Percentiles rank a stretch among this genome's conserved stretches.
These are phyloP conservation scores for Sporisorium sorghi DNA, from an alignment of 1,284 basidiomycete species.

Conservation along the genomic window DNA sequence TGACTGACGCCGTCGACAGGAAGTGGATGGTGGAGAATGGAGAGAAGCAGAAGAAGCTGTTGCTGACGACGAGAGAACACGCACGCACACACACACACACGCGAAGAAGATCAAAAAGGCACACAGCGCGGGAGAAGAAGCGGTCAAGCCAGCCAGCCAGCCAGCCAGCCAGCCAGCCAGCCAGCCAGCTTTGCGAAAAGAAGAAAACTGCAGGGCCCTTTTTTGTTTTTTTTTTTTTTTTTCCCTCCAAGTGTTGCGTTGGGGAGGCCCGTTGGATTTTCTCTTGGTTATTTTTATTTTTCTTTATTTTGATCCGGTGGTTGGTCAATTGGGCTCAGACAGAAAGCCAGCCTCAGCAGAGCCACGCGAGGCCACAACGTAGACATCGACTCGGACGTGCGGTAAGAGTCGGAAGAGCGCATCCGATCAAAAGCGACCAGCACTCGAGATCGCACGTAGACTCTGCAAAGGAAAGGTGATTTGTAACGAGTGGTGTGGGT, in stretches of 20 bases:
- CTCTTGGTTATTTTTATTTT: background rate
- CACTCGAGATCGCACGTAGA: too few relatives aligned
- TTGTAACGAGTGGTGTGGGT: too few relatives aligned
- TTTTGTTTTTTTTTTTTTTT: background rate
- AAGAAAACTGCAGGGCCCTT: constrained; percentile 7
- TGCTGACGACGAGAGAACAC: constrained; percentile 5
- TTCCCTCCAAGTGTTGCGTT: background rate
- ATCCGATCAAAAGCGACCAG: too few relatives aligned
- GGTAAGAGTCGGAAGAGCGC: constrained; percentile 17
- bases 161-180: background rate
- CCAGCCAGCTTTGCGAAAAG: background rate
- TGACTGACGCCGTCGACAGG: constrained; percentile 17
- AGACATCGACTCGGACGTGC: constrained; percentile 2
- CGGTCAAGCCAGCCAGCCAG: constrained; percentile 5
- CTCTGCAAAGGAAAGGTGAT: too few relatives aligned
- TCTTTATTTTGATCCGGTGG: background rate
- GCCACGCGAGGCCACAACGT: background rate
- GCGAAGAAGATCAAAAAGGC: constrained; percentile 5
- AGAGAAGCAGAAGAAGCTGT: background rate
- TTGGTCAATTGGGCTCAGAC: background rate
- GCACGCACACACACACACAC: background rate
- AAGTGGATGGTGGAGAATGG: constrained; percentile 11
- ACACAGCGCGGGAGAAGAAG: background rate
- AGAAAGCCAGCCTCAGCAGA: background rate
- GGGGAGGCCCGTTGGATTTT: background rate